Evolutionary conservation across 352 stramenopile species (phyloP).

Genomic region (Aphanomyces cochlioides): DNA sequence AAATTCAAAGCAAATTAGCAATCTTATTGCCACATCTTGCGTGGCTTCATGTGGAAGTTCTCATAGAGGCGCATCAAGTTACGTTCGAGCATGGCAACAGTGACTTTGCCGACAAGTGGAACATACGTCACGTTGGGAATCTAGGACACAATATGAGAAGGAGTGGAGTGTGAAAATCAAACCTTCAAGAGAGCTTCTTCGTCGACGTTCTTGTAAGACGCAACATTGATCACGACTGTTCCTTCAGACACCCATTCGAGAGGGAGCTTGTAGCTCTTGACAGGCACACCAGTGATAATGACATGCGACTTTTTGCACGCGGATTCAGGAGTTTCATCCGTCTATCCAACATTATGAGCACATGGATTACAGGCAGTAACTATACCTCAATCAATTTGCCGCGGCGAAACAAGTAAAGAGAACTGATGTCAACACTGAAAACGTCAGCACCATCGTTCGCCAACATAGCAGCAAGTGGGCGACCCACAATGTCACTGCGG

Average conservation of each 20-base stretch:
- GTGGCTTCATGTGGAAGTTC: slow-evolving; percentile 92
- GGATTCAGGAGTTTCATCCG: slow-evolving; percentile 77
- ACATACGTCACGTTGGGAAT: slow-evolving; percentile 93
- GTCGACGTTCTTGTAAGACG: slow-evolving; percentile 95
- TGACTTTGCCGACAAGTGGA: slow-evolving; percentile 95
- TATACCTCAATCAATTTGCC: slow-evolving; percentile 76
- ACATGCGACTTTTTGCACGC: slow-evolving; percentile 88
- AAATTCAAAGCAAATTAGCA: not conserved
- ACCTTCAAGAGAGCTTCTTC: slow-evolving; percentile 83
- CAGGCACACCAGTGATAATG: slow-evolving; percentile 94
- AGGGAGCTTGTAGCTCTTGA: slow-evolving; percentile 91
- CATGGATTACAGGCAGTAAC: not conserved
- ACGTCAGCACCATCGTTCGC: slow-evolving; percentile 94
- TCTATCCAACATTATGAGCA: slow-evolving; percentile 33
- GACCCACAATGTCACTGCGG: slow-evolving; percentile 95
- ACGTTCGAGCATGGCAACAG: slow-evolving; percentile 94
- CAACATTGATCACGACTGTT: slow-evolving; percentile 95
- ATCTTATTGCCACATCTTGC: slow-evolving; percentile 77
- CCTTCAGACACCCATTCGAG: slow-evolving; percentile 88
- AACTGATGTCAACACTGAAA: slow-evolving; percentile 95
- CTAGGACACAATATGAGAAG: slow-evolving; percentile 30
- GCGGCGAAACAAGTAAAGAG: slow-evolving; percentile 92
- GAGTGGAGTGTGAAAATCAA: slow-evolving; percentile 14
- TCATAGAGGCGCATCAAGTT: slow-evolving; percentile 95
- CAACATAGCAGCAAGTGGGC: slow-evolving; percentile 93